Conservation (phyloP, 352 stramenopile genomes). For the Thalassiosira sp. region DNA sequence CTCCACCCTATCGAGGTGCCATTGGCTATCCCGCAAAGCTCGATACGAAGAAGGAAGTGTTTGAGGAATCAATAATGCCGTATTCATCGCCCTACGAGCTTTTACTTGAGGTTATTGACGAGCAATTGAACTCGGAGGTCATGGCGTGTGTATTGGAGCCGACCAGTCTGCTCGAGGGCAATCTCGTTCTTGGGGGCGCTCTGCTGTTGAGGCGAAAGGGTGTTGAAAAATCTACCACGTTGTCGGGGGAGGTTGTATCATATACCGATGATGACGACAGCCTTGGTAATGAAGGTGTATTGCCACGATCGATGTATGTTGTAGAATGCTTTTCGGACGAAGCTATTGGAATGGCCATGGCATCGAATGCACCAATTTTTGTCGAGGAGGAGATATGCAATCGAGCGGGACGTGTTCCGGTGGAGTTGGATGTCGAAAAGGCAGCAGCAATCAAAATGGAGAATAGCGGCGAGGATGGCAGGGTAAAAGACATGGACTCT, state of each 20-base stretch:
- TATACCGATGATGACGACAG: conserved; percentile 64
- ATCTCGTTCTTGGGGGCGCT: conserved; percentile 66
- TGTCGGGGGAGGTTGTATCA: conserved; percentile 56
- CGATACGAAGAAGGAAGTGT: conserved; percentile 48
- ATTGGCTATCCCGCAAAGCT: conserved; percentile 72
- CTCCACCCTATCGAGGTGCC: conserved; percentile 73
- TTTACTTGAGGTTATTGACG: conserved; percentile 70
- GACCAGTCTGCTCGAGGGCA: conserved; percentile 69
- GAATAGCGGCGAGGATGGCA: not conserved
- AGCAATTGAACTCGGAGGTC: conserved; percentile 77
- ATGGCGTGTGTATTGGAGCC: conserved; percentile 76
- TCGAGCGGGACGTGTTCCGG: conserved; percentile 22
- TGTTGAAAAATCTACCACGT: conserved; percentile 41
- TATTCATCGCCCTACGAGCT: conserved; percentile 77
- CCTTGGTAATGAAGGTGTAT: conserved; percentile 66
- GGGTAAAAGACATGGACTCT: not conserved
- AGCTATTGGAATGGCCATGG: conserved; percentile 74
- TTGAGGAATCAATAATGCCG: conserved; percentile 37
- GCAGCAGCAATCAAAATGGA: conserved; percentile 3
- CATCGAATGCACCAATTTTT: conserved; percentile 47
- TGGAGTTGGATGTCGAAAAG: conserved; percentile 31
- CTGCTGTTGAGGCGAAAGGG: conserved; percentile 65
- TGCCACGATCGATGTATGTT: conserved; percentile 62
- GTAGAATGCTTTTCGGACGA: conserved; percentile 83
- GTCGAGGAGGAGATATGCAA: conserved; percentile 62